Base-by-base conservation (phyloP, 345 rosid species). In the Hypericum perforatum region DNA sequence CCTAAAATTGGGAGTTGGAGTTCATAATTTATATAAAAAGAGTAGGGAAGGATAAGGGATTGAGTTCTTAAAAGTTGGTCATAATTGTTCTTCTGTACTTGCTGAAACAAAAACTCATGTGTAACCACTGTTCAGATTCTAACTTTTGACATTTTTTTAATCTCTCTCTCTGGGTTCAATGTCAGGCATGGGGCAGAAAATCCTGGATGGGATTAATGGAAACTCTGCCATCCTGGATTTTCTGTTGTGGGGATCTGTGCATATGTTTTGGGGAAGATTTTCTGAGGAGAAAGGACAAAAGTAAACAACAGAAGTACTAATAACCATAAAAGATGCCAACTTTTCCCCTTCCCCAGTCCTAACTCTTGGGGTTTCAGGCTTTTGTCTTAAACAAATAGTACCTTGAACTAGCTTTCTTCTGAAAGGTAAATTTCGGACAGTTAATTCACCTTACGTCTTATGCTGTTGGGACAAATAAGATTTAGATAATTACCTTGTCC, bases 401-500 rank as follows among this genome's bases (percentile, higher is more conserved):
- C 32, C 32, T 22, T 22, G 32, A 22, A 4, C 32, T 22, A 22
- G 32, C 32, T 22, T 1, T 22, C 4, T 22, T 22, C 4, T 22
- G 4, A 22, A 22, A 22, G 32, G 32, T 22, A 22, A 22, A 22
- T 22, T 22, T 22, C n/a, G n/a, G n/a, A n/a, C n/a, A n/a, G n/a
- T n/a, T n/a, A n/a, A n/a, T n/a, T n/a, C n/a, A 22, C 32, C 32
- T 4, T 22, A 22, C 32, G 32, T 4, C 32, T 22, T 22, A 4
- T 22, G 32, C 32, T 4, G 32, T 22, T 22, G 32, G 32, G 32
- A n/a, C n/a, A n/a, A 22, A 22, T 1, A 22, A 22, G 32, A 4
- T 22, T 22, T 1, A 22, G 32, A 22, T 50, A 60, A 71, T 57
- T 45, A 87, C 98, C 98, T 91, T 91, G 54, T 91, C 98, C 37